These are phyloP conservation scores for Erodium texanum DNA, from an alignment of 441 rosid genomes.

Conservation along the genomic window DNA sequence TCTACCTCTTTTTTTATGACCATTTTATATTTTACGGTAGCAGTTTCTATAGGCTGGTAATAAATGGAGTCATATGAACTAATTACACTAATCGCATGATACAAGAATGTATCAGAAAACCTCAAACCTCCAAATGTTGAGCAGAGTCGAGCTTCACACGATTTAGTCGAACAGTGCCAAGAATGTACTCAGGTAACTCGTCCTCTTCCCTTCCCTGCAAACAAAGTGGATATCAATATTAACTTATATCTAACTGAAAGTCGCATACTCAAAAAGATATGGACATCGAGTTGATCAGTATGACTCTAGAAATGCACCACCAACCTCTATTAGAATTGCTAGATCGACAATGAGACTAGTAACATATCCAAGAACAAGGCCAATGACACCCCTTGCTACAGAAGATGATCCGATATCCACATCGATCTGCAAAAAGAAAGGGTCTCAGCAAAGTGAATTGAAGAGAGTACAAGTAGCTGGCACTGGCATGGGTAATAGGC, in stretches of 20 bases:
- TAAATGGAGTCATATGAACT: neutral
- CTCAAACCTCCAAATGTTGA: conserved; percentile 45
- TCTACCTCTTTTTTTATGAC: no score
- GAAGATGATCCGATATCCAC: conserved; percentile 99
- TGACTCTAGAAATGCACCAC: no score
- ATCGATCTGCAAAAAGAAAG: conserved; percentile 61
- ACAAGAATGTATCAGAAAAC: neutral
- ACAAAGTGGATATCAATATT: no score
- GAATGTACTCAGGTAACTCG: conserved; percentile 88
- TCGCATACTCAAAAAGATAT: no score
- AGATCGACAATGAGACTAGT: conserved; percentile 94
- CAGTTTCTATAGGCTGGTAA: neutral
- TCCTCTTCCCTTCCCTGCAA: conserved; percentile 68
- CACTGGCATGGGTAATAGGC: no score
- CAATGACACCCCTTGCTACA: conserved; percentile 84
- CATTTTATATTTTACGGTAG: no score
- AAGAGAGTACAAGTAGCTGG: neutral
- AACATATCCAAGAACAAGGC: conserved; percentile 90
- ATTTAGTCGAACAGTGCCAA: conserved; percentile 83
- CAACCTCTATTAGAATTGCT: conserved; percentile 71
- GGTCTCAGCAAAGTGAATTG: neutral
- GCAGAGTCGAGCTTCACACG: conserved; percentile 69
- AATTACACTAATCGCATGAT: no score
- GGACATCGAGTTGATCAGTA: no score
- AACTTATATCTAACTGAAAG: no score